Evolutionary conservation across 2,329 filamentous ascomycete genomes (phyloP).

Genomic region (Paraphoma sp.): DNA sequence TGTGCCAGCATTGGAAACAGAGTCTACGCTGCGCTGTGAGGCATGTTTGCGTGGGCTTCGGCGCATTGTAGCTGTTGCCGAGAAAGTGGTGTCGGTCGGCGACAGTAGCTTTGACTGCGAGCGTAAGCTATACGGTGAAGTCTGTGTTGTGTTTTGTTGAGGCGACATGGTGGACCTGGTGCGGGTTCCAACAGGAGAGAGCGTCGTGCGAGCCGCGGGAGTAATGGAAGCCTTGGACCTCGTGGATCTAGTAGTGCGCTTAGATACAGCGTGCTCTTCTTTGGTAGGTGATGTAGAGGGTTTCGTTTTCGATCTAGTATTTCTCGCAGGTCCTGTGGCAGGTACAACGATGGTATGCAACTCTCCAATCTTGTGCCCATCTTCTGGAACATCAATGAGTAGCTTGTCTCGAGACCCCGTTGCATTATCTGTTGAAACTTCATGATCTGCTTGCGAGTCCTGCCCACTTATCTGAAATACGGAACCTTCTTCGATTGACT

Average conservation of each 20-base stretch:
- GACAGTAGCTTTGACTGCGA: slow-evolving; percentile 36
- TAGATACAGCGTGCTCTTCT: slow-evolving; percentile 14
- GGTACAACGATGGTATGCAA: slow-evolving; percentile 25
- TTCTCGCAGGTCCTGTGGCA: slow-evolving; percentile 35
- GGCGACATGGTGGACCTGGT: slow-evolving; percentile 27
- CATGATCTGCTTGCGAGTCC: slow-evolving; percentile 7
- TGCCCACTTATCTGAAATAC: slow-evolving; percentile 10
- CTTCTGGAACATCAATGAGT: slow-evolving; percentile 23
- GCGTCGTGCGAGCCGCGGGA: slow-evolving; percentile 15
- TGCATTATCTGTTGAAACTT: neutral
- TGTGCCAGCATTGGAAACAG: slow-evolving; percentile 8
- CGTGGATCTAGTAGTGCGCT: slow-evolving; percentile 23
- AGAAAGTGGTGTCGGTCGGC: slow-evolving; percentile 14
- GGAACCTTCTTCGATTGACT: slow-evolving; percentile 36
- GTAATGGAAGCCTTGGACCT: slow-evolving; percentile 23
- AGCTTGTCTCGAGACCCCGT: slow-evolving; percentile 16
- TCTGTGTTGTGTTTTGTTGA: slow-evolving; percentile 19
- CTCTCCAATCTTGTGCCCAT: slow-evolving; percentile 28
- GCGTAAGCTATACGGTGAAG: slow-evolving; percentile 36
- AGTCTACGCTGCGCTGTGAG: slow-evolving; percentile 14
- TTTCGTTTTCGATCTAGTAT: slow-evolving; percentile 42
- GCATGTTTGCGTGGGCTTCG: slow-evolving; percentile 19
- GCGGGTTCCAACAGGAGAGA: slow-evolving; percentile 27
- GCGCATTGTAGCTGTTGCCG: slow-evolving; percentile 1
- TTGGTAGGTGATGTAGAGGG: slow-evolving; percentile 26